Conservation (phyloP, 331 rosid genomes). For the Acacia concinna region DNA sequence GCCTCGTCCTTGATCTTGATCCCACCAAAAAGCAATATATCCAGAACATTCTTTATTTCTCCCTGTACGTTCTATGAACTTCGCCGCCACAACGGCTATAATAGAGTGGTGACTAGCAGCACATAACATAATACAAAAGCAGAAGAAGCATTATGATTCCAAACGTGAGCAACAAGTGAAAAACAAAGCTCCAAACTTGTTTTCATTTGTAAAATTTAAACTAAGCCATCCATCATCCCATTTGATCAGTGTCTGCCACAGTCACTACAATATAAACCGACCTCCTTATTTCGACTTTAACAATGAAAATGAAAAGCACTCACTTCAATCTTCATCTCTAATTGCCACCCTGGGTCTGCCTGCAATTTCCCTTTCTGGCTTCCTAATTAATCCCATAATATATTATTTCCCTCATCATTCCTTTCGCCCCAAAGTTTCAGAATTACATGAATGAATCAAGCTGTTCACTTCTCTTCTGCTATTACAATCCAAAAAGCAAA, state of each 20-base stretch:
- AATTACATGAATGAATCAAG: neutral
- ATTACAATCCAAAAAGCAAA: neutral
- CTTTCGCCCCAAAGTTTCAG: neutral
- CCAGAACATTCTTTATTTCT: neutral
- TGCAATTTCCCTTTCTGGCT: neutral
- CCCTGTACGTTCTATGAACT: neutral
- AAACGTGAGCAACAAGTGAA: neutral
- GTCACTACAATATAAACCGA: neutral
- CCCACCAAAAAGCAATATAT: neutral
- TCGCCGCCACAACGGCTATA: neutral
- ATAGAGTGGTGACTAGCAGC: neutral
- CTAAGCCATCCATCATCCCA: neutral
- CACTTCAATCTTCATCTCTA: slow-evolving; percentile 10
- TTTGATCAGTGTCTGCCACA: neutral
- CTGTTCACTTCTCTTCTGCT: neutral
- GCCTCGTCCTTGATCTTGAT: too few species aligned
- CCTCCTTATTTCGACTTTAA: neutral
- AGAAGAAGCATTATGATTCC: neutral
- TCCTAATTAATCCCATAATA: neutral
- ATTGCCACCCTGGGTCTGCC: neutral
- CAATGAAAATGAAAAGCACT: neutral
- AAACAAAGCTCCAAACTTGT: neutral
- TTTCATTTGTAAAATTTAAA: neutral
- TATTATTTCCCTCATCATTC: neutral
- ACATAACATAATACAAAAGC: neutral